Conservation (phyloP, 2,329 filamentous ascomycete species). For the Diaporthe vaccinii region DNA sequence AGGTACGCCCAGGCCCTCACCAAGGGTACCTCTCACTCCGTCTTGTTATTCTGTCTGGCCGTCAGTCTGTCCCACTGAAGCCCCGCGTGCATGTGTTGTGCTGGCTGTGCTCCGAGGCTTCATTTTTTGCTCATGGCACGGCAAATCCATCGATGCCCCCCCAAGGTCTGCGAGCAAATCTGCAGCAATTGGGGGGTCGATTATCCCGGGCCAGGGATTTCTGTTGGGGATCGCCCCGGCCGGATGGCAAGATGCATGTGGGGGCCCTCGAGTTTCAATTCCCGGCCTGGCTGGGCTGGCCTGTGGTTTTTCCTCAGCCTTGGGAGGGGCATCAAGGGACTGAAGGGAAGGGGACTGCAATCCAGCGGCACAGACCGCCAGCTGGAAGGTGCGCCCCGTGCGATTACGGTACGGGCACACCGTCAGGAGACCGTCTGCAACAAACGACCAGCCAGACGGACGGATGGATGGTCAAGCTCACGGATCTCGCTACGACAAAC, state of each 20-base stretch:
- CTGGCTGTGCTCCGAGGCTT: conserved; percentile 9
- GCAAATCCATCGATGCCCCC: neutral
- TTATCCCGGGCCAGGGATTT: conserved; percentile 32
- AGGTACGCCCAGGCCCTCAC: conserved; percentile 1
- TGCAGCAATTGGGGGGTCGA: conserved; percentile 22
- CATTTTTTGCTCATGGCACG: neutral
- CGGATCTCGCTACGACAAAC: neutral
- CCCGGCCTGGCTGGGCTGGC: conserved; percentile 18
- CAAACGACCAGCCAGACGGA: neutral
- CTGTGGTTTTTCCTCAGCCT: conserved; percentile 5
- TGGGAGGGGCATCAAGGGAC: conserved; percentile 1
- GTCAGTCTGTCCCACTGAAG: neutral
- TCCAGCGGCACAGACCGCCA: conserved; percentile 17
- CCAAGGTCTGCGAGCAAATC: neutral
- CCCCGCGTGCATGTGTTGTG: conserved; percentile 2
- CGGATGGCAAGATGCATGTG: conserved; percentile 37
- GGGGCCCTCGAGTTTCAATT: conserved; percentile 33
- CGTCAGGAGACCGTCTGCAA: neutral
- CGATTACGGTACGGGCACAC: conserved; percentile 7
- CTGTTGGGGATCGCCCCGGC: conserved; percentile 41
- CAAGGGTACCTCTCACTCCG: conserved; percentile 4
- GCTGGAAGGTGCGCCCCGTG: conserved; percentile 19
- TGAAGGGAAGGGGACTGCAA: neutral
- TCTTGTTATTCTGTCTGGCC: neutral
- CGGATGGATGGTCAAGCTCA: neutral